These are phyloP conservation scores for Boletellus emodensis DNA, from an alignment of 768 basidiomycete genomes.

Conservation along the genomic window DNA sequence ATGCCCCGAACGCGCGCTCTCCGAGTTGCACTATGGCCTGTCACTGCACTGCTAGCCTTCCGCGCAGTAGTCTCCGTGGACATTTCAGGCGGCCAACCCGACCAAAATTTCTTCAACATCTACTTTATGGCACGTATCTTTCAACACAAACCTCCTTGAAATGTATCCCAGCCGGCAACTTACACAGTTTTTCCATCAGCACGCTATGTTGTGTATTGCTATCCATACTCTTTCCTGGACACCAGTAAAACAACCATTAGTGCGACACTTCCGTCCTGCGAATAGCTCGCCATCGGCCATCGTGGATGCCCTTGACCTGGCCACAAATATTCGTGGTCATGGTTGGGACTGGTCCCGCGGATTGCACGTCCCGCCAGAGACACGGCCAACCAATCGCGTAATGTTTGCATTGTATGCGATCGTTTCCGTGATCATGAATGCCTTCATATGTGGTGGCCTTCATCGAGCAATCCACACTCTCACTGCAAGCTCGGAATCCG, in stretches of 20 bases:
- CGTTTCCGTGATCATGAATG: neutral
- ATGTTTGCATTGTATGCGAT: neutral
- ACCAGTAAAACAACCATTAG: neutral
- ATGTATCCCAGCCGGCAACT: neutral
- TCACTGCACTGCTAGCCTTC: neutral
- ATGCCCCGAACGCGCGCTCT: neutral
- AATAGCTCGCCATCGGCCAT: neutral
- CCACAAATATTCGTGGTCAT: neutral
- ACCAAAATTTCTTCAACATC: neutral
- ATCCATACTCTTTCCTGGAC: neutral
- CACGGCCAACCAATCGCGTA: neutral
- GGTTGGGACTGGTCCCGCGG: neutral
- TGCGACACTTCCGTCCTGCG: neutral
- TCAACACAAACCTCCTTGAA: neutral
- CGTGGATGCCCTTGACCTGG: neutral
- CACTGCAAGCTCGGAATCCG: neutral
- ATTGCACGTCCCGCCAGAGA: neutral
- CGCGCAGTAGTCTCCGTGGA: neutral
- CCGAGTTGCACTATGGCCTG: neutral
- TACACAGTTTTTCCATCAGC: neutral
- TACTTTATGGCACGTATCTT: neutral
- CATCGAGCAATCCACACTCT: neutral
- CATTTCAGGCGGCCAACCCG: neutral
- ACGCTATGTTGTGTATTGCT: neutral
- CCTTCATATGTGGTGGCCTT: neutral